Conservation (phyloP, 1,284 basidiomycete species). For the Trichosporon faecale region DNA sequence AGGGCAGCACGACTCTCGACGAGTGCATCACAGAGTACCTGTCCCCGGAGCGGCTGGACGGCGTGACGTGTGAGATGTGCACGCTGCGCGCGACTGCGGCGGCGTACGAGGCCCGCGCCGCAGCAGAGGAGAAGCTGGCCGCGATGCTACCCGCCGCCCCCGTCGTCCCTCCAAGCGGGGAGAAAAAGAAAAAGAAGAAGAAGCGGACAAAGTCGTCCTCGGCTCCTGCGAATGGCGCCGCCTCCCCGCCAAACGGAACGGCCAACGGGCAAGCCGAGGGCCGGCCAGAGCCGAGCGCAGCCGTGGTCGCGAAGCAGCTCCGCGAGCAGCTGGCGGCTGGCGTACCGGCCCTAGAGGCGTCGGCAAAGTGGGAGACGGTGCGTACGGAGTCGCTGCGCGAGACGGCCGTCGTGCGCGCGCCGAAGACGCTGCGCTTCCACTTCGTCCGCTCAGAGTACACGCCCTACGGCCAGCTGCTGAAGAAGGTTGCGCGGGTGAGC, state of each 20-base stretch:
- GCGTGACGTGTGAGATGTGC: constrained; percentile 55
- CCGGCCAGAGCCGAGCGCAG: constrained; percentile 52
- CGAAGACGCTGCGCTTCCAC: constrained; percentile 75
- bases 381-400: constrained; percentile 41
- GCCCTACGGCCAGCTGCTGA: constrained; percentile 66
- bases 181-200: constrained; percentile 19
- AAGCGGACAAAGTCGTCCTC: constrained; percentile 15
- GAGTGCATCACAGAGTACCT: constrained; percentile 53
- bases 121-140: neutral
- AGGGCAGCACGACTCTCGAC: constrained; percentile 52
- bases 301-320: constrained; percentile 62
- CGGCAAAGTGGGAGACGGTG: constrained; percentile 42
- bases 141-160: neutral
- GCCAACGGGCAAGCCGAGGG: neutral
- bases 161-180: neutral
- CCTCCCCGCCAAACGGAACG: neutral
- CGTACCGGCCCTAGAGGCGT: constrained; percentile 18
- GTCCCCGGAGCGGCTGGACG: constrained; percentile 52
- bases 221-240: neutral
- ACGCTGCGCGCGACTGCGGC: constrained; percentile 48
- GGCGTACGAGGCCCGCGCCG: constrained; percentile 38
- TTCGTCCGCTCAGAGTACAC: constrained; percentile 77
- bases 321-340: constrained; percentile 59
- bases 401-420: constrained; percentile 60
- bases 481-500: constrained; percentile 72